These are phyloP conservation scores for Ophiostoma pallidulum DNA, from an alignment of 2,329 filamentous ascomycete genomes.

Conservation along the genomic window DNA sequence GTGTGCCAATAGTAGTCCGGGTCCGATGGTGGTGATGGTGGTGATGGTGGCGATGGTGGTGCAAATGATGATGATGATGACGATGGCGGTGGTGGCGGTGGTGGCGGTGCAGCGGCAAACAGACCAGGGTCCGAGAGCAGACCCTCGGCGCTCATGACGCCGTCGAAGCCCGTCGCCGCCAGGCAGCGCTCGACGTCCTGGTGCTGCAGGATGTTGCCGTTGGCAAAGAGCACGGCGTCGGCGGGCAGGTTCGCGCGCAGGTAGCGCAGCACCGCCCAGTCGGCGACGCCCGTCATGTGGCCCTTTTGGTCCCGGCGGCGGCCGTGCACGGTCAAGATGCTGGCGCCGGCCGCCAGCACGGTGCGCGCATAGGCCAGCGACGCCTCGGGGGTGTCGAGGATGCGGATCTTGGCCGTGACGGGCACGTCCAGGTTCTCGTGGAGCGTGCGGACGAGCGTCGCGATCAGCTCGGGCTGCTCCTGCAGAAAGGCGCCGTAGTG, in stretches of 20 bases:
- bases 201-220: constrained; percentile 82
- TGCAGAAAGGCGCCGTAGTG: constrained; percentile 92
- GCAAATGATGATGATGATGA: too few relatives aligned
- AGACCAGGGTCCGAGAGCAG: constrained; percentile 87
- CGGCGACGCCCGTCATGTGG: constrained; percentile 84
- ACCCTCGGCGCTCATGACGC: constrained; percentile 91
- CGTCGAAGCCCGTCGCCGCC: constrained; percentile 77
- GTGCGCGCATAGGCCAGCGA: constrained; percentile 84
- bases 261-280: constrained; percentile 80
- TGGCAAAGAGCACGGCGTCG: constrained; percentile 92
- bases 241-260: constrained; percentile 72
- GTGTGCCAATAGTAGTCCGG: constrained; percentile 11
- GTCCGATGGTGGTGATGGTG: not conserved
- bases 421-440: constrained; percentile 71
- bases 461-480: constrained; percentile 80
- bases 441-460: constrained; percentile 71
- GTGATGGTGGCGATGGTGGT: constrained; percentile 36
- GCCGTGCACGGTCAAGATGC: constrained; percentile 88
- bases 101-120: constrained; percentile 59
- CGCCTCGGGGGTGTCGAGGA: constrained; percentile 76
- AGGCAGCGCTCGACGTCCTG: constrained; percentile 71
- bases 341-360: constrained; percentile 79
- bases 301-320: constrained; percentile 86
- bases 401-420: constrained; percentile 88
- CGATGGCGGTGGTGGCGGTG: constrained; percentile 8